A percentile compares a stretch with the other conserved stretches of the same genome.
phyloP scores from a whole-genome alignment of 805 yeast genomes.

The Schwanniomyces occidentalis region DNA sequence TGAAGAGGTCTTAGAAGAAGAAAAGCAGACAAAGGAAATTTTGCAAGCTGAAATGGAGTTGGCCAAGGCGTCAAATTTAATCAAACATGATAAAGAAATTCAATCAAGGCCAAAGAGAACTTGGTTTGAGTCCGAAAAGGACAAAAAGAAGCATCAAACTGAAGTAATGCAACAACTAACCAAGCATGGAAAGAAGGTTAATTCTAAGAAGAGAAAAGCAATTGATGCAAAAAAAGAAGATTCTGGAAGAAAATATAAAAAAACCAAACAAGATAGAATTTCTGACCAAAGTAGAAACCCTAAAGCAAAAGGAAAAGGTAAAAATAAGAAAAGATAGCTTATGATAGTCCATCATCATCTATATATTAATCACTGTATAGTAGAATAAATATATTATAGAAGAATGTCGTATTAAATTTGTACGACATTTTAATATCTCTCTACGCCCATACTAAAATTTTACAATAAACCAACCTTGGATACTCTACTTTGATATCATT shows the following conservation, averaged over 20 bases:
- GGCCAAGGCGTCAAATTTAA: constrained; percentile 78
- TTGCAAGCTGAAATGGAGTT: constrained; percentile 89
- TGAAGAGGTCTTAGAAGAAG: constrained; percentile 82
- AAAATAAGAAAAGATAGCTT: constrained; percentile 3
- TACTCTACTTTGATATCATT: too few relatives aligned
- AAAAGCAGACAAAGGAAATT: constrained; percentile 83
- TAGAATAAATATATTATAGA: background rate
- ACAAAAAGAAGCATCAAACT: constrained; percentile 46
- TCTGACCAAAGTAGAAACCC: constrained; percentile 35
- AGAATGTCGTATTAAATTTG: constrained; percentile 1
- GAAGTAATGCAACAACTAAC: constrained; percentile 39
- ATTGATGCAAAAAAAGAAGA: constrained; percentile 58
- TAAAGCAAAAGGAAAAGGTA: constrained; percentile 10
- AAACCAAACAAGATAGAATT: constrained; percentile 73
- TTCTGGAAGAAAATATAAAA: constrained; percentile 64
- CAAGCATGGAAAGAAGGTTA: constrained; percentile 55
- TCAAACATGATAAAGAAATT: constrained; percentile 80
- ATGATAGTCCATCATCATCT: too few relatives aligned
- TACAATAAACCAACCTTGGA: too few relatives aligned
- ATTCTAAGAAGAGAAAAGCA: constrained; percentile 71
- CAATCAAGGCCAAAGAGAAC: constrained; percentile 90
- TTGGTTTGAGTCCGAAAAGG: constrained; percentile 79
- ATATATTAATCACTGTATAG: too few relatives aligned
- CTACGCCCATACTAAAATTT: too few relatives aligned
- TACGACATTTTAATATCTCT: too few relatives aligned